Conservation (phyloP, 2,329 filamentous ascomycete species). For the Nannizziopsis barbatae region DNA sequence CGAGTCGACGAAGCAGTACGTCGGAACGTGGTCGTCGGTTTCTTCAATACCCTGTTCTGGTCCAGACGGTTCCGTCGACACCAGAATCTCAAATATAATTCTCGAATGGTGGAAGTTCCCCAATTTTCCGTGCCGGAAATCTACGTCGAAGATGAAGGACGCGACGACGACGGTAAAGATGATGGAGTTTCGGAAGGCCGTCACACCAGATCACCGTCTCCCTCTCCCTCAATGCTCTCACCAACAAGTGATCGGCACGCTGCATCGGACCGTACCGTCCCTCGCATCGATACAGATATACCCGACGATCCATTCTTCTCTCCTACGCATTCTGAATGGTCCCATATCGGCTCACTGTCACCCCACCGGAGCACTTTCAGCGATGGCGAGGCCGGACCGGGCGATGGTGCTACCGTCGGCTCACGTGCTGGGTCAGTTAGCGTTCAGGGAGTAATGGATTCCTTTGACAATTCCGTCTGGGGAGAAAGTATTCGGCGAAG, state of each 20-base stretch:
- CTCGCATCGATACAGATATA: conserved; percentile 37
- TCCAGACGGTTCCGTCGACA: conserved; percentile 67
- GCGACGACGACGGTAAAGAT: conserved; percentile 21
- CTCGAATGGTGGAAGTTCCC: conserved; percentile 66
- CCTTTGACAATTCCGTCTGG: conserved; percentile 84
- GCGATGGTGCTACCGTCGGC: conserved; percentile 11
- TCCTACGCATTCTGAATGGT: conserved; percentile 38
- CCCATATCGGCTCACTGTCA: conserved; percentile 43
- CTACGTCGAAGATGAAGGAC: conserved; percentile 68
- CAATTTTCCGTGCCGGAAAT: conserved; percentile 82
- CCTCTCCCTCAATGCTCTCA: conserved; percentile 26
- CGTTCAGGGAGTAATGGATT: conserved; percentile 66
- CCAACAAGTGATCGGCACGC: conserved; percentile 11
- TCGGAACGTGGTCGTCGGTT: conserved; percentile 78
- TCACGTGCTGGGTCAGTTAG: conserved; percentile 44
- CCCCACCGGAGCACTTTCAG: conserved; percentile 19
- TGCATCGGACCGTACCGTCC: conserved; percentile 32
- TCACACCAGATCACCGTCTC: conserved; percentile 11
- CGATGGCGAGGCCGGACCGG: conserved; percentile 12
- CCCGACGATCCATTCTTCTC: conserved; percentile 28
- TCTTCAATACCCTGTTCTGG: conserved; percentile 91
- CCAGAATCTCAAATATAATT: conserved; percentile 58
- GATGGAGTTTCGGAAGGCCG: conserved; percentile 11
- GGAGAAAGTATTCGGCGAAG: conserved; percentile 83
- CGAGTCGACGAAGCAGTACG: conserved; percentile 91